Base-by-base conservation (phyloP, 208 protist genomes). In the Trypanosoma brucei region DNA sequence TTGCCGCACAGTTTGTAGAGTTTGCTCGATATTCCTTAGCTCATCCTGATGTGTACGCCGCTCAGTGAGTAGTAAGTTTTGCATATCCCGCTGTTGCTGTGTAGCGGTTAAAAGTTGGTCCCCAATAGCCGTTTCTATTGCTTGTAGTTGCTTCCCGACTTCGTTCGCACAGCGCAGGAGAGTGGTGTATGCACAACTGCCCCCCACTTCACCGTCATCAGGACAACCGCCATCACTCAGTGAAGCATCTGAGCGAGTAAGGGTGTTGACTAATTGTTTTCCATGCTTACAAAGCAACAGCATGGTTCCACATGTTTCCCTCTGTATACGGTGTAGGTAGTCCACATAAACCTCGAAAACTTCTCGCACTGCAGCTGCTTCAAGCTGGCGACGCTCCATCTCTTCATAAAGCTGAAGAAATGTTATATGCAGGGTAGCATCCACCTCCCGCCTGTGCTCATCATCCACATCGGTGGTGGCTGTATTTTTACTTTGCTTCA, bases 41-140 rank as follows among this genome's bases (percentile, higher is more conserved):
- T 70, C 52, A 8, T 45, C 59, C 8, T 22, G 35, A 35, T 65
- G 44, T 48, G 33, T 35, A 3, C 45, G 14, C 22, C 11, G 34
- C 46, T 54, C 14, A 30, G 34, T n/a, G 14, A 65, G 11, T 11
- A 61, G 38, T 48, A 59, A 13, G 11, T 72, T 6, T 36, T 61
- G 53, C 39, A 57, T 35, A 35, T 65, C 33, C 31, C 58, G 31
- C 14, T 61, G 39, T 2, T 55, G 14, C 42, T 49, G 13, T 44
- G 49, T 30, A 7, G 59, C 49, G 6, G 6, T 11, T 11, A 46
- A 46, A 46, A 46, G 42, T 46, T 46, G 42, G 8, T 46, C 42
- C 42, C 42, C 42, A 11, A 46, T 11, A 11, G 42, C 42, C 6
- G 8, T 46, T 11, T 46, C 42, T 14, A 46, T 46, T 11, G 11